Base-by-base conservation (phyloP, 495 filamentous ascomycete genomes). In the Tuber magnatum region DNA sequence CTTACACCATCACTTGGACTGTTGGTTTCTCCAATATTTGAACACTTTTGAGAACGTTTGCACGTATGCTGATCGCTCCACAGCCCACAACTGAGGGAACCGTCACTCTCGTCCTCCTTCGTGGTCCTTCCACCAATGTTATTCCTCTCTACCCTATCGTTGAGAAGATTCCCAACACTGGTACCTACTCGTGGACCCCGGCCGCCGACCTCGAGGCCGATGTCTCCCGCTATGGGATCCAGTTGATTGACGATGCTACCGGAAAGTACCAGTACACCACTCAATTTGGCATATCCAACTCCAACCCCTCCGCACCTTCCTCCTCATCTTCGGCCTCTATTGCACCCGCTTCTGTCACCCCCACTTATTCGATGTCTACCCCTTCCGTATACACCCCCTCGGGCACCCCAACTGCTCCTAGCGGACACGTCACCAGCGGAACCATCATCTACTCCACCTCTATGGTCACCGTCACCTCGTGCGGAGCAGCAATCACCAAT, bases 221-320 rank as follows among this genome's bases (percentile, higher is more conserved):
- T 70, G 78, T 77, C 72, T 86, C 86, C 77, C 84, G 44, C 1
- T 92, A 92, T 84, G 91, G 90, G 75, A 84, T 92, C 74, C 86
- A 91, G 78, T 82, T 92, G 77, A 90, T 92, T 75, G 88, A 86
- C 51, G 89, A 91, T 81, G 84, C 82, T 16, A 88, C 85, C 75
- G 89, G 90, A 79, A 81, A 86, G 78, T 92, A 89, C 86, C 91
- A 92, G 83, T 92, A 88, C 84, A 87, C 87, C 39, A 88, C 88
- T 65, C 91, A 92, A 81, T 92, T 91, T 84, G 90, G 90, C 80
- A 85, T 92, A 83, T 83, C 83, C 72, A 89, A 89, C 83, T 44
- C 75, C 16, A 75, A 74, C 28, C 43, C 43, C 14, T 20, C 1
- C 1, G 46, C 71, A 69, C 74, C 74, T 38, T 76, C 80, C 69